A percentile compares a stretch with the other conserved stretches of the same genome.
phyloP scores from a whole-genome alignment of 768 basidiomycete genomes.

The Mycena amicta region DNA sequence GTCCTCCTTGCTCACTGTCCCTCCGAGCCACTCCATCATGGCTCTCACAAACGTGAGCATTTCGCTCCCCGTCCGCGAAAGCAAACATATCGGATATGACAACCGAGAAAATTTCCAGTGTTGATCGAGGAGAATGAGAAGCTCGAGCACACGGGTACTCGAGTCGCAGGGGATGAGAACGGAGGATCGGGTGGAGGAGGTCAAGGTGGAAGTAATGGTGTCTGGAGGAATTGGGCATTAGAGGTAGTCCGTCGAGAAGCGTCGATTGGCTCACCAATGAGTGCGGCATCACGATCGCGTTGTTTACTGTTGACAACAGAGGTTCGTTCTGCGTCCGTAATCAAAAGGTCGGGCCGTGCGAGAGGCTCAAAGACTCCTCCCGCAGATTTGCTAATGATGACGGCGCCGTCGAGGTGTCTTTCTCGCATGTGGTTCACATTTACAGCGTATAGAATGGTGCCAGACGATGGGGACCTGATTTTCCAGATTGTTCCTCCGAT shows the following conservation, averaged over 20 bases:
- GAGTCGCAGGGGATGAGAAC: constrained; percentile 91
- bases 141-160: constrained; percentile 91
- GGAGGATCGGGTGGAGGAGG: constrained; percentile 65
- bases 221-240: too few relatives aligned
- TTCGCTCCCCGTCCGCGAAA: constrained; percentile 87
- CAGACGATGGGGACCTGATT: constrained; percentile 95
- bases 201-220: constrained; percentile 83
- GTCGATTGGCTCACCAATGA: constrained; percentile 63
- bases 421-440: constrained; percentile 96
- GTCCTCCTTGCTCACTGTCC: constrained; percentile 90
- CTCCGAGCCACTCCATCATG: constrained; percentile 99
- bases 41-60: constrained; percentile 93
- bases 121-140: constrained; percentile 94
- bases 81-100: constrained; percentile 89
- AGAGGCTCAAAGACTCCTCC: constrained; percentile 84
- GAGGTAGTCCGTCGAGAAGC: too few relatives aligned
- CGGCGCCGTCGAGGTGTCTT: constrained; percentile 92
- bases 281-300: constrained; percentile 86
- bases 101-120: constrained; percentile 93
- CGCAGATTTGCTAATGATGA: constrained; percentile 74
- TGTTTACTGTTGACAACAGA: constrained; percentile 82
- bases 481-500: constrained; percentile 98
- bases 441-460: constrained; percentile 93
- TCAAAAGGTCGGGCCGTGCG: constrained; percentile 87
- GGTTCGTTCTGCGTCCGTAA: constrained; percentile 89